Evolutionary conservation across 257 asterid genomes (phyloP).

Genomic region (Solanum chmielewskii): DNA sequence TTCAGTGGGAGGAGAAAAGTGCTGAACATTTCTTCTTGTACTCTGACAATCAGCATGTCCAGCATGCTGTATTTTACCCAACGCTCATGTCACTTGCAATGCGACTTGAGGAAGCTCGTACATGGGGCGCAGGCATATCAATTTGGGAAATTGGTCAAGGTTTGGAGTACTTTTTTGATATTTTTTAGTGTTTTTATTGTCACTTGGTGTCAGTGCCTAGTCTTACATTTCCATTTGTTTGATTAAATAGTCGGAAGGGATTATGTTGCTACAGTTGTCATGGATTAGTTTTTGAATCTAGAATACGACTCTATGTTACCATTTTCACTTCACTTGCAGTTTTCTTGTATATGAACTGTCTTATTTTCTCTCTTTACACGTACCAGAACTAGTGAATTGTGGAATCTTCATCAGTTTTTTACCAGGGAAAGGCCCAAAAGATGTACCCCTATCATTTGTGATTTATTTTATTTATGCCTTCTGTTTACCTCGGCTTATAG

Average conservation of each 20-base stretch:
- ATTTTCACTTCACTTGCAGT: neutral
- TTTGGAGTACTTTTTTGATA: conserved; percentile 62
- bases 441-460: neutral
- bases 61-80: conserved; percentile 87
- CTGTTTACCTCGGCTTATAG: neutral
- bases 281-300: neutral
- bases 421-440: neutral
- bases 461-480: neutral
- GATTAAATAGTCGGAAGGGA: neutral
- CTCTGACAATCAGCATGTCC: conserved; percentile 35
- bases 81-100: conserved; percentile 50
- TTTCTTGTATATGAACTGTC: neutral
- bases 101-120: conserved; percentile 69
- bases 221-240: neutral
- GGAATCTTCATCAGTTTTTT: neutral
- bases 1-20: conserved; percentile 84
- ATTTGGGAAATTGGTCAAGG: conserved; percentile 99
- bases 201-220: neutral
- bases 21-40: conserved; percentile 87
- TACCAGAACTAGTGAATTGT: neutral
- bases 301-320: neutral
- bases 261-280: neutral
- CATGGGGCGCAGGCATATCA: conserved; percentile 80
- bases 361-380: neutral
- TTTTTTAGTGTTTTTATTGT: conserved; percentile 25